Percentiles rank a stretch among this genome's conserved stretches.
Conservation (phyloP, 345 rosid species). For the Aquilaria sinensis region DNA sequence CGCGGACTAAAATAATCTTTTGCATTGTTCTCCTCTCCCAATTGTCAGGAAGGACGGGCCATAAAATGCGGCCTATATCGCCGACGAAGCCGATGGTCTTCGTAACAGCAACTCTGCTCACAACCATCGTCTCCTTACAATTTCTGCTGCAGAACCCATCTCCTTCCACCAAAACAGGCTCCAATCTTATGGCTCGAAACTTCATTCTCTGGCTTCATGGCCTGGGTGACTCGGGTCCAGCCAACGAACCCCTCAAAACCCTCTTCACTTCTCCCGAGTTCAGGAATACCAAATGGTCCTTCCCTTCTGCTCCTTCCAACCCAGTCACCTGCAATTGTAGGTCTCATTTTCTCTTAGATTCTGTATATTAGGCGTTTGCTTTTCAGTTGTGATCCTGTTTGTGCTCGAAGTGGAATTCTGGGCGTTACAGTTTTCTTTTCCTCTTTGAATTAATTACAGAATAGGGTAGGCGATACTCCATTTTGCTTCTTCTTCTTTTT, state of each 20-base stretch:
- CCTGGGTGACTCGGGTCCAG: slow-evolving; percentile 83
- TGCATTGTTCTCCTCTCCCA: too few species aligned
- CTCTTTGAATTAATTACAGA: too few species aligned
- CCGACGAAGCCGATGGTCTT: slow-evolving; percentile 11
- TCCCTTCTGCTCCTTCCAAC: slow-evolving; percentile 73
- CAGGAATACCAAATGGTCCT: slow-evolving; percentile 59
- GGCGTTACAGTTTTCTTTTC: neutral
- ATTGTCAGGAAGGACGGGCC: neutral
- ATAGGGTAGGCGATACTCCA: too few species aligned
- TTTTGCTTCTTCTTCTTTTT: neutral
- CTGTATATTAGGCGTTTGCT: neutral
- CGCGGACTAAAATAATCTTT: too few species aligned
- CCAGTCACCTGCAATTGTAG: slow-evolving; percentile 75
- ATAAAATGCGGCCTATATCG: slow-evolving; percentile 6
- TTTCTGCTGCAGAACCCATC: slow-evolving; percentile 19
- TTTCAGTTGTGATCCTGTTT: neutral
- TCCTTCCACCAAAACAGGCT: slow-evolving; percentile 17
- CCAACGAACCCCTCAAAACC: slow-evolving; percentile 75
- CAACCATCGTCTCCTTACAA: slow-evolving; percentile 30
- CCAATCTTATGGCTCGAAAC: slow-evolving; percentile 52
- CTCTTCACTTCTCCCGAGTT: slow-evolving; percentile 58
- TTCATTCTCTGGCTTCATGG: slow-evolving; percentile 87
- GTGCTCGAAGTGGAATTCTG: neutral
- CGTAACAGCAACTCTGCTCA: slow-evolving; percentile 14
- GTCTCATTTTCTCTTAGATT: slow-evolving; percentile 2